Percentiles rank a stretch among this genome's conserved stretches.
Evolutionary conservation across 495 filamentous ascomycete genomes (phyloP).

Genomic region (Parmelia sp.): DNA sequence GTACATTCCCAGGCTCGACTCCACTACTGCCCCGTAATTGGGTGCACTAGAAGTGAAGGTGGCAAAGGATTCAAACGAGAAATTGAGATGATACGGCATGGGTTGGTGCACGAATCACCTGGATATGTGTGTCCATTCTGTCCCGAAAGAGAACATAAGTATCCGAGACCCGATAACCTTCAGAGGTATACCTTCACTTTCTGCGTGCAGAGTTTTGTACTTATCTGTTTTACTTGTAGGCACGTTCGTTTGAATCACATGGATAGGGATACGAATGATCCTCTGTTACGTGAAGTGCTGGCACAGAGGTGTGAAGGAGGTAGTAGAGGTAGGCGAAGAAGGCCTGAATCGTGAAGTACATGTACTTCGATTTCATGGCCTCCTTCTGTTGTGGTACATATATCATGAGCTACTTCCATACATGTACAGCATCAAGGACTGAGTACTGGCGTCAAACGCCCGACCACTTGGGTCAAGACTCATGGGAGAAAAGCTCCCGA

Average conservation of each 20-base stretch:
- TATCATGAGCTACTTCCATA: too few relatives aligned
- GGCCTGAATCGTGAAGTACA: background rate
- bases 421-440: too few relatives aligned
- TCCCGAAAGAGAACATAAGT: slow-evolving; percentile 90
- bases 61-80: slow-evolving; percentile 98
- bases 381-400: background rate
- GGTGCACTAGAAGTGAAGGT: slow-evolving; percentile 69
- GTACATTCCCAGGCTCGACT: slow-evolving; percentile 87
- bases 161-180: slow-evolving; percentile 93
- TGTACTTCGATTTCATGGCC: background rate
- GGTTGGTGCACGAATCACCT: slow-evolving; percentile 88
- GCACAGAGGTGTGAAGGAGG: slow-evolving; percentile 56
- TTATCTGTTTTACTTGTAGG: too few relatives aligned
- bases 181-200: slow-evolving; percentile 61
- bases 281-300: slow-evolving; percentile 68
- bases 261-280: slow-evolving; percentile 82
- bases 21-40: slow-evolving; percentile 81
- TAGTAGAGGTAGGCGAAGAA: background rate
- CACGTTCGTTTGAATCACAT: slow-evolving; percentile 85
- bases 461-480: too few relatives aligned
- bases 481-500: too few relatives aligned
- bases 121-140: slow-evolving; percentile 98
- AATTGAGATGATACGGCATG: slow-evolving; percentile 98
- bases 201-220: background rate
- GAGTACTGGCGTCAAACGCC: too few relatives aligned